phyloP scores from a whole-genome alignment of 306 rosid genomes.

The Vigna mungo region DNA sequence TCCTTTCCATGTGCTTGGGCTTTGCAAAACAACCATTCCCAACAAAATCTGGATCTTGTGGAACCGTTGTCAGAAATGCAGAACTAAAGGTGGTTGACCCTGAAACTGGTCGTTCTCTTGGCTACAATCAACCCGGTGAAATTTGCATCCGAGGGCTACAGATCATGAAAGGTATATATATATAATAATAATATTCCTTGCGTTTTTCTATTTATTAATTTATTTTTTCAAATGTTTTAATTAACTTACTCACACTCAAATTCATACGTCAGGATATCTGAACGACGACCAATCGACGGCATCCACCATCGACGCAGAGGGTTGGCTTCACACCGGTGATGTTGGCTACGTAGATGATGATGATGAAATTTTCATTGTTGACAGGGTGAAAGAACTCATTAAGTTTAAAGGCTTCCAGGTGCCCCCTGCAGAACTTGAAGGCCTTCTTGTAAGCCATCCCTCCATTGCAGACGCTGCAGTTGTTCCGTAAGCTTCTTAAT shows the following conservation, averaged over 20 bases:
- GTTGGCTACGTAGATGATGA: constrained; percentile 82
- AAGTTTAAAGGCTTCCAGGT: constrained; percentile 98
- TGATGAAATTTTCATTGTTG: constrained; percentile 83
- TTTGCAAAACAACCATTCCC: constrained; percentile 76
- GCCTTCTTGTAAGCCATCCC: constrained; percentile 78
- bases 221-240: background rate
- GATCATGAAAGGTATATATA: constrained; percentile 74
- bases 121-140: constrained; percentile 76
- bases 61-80: constrained; percentile 79
- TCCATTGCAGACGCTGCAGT: constrained; percentile 91
- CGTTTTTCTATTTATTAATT: background rate
- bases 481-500: constrained; percentile 74
- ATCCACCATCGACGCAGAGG: constrained; percentile 70
- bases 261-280: constrained; percentile 62
- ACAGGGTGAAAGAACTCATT: constrained; percentile 88
- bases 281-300: constrained; percentile 71
- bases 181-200: background rate
- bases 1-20: constrained; percentile 70
- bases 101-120: constrained; percentile 67
- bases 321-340: constrained; percentile 95
- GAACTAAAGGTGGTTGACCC: constrained; percentile 82
- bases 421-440: constrained; percentile 94
- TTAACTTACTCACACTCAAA: background rate
- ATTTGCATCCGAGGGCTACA: constrained; percentile 85
- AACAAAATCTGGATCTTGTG: constrained; percentile 82